These are phyloP conservation scores for Penicillium daleae DNA, from an alignment of 495 filamentous ascomycete genomes.

Conservation along the genomic window DNA sequence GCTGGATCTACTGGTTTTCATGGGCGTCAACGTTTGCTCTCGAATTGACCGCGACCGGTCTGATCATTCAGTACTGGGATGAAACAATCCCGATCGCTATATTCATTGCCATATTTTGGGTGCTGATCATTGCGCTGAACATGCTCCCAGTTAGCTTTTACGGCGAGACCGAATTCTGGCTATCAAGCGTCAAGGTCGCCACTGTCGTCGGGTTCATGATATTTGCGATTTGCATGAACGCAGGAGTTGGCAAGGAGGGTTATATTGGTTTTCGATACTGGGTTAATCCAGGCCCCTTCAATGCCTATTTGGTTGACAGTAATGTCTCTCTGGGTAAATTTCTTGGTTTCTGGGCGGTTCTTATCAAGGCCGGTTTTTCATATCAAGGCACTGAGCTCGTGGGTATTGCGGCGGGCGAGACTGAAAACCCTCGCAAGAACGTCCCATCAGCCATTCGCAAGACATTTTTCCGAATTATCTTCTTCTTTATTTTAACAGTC, in stretches of 20 bases:
- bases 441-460: slow-evolving; percentile 66
- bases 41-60: slow-evolving; percentile 65
- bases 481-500: slow-evolving; percentile 65
- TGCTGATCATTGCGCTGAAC: slow-evolving; percentile 62
- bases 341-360: slow-evolving; percentile 40
- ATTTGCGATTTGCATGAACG: slow-evolving; percentile 47
- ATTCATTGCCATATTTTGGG: slow-evolving; percentile 69
- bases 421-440: slow-evolving; percentile 61
- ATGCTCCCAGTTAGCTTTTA: slow-evolving; percentile 53
- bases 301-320: slow-evolving; percentile 55
- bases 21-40: slow-evolving; percentile 63
- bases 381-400: slow-evolving; percentile 68
- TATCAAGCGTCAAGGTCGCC: slow-evolving; percentile 59
- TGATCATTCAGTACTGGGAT: slow-evolving; percentile 72
- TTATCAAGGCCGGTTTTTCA: slow-evolving; percentile 59
- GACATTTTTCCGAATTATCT: slow-evolving; percentile 68
- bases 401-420: slow-evolving; percentile 66
- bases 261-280: slow-evolving; percentile 63
- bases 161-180: slow-evolving; percentile 61
- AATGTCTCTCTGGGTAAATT: slow-evolving; percentile 57
- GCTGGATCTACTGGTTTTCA: slow-evolving; percentile 65
- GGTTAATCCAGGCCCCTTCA: slow-evolving; percentile 64
- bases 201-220: slow-evolving; percentile 55
- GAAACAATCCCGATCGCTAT: slow-evolving; percentile 56
- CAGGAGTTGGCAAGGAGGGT: slow-evolving; percentile 56